Percentiles rank a stretch among this genome's conserved stretches.
phyloP scores from a whole-genome alignment of 108 stramenopile genomes.

The Cyclostephanos invisitatus region DNA sequence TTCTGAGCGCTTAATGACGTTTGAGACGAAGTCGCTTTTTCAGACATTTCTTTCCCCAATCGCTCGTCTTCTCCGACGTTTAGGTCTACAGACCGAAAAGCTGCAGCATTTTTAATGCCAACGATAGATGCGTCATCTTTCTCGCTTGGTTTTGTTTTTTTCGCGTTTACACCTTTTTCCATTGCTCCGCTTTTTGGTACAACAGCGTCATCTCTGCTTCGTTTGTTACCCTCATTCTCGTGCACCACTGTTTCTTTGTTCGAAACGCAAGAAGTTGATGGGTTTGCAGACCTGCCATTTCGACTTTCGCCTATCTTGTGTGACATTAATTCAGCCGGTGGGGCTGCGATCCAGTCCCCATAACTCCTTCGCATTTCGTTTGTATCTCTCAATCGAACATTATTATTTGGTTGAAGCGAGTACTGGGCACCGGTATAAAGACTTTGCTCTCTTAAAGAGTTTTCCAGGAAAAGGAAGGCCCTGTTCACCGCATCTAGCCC shows the following conservation, averaged over 20 bases:
- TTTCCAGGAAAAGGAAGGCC: not conserved
- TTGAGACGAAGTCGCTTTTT: not conserved
- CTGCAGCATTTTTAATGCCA: not conserved
- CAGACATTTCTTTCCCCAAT: not conserved
- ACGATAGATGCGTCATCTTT: not conserved
- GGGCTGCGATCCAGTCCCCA: not conserved
- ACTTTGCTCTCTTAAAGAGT: not conserved
- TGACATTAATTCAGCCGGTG: not conserved
- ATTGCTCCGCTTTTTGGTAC: not conserved
- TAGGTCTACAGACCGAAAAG: not conserved
- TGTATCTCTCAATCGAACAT: not conserved
- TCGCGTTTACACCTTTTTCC: not conserved
- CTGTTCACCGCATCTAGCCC: slow-evolving; percentile 5
- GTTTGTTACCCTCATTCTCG: not conserved
- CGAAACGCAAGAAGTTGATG: not conserved
- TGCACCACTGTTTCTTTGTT: not conserved
- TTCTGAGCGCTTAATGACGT: not conserved
- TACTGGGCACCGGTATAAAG: not conserved
- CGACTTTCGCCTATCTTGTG: not conserved
- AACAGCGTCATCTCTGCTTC: not conserved
- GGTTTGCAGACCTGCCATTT: not conserved
- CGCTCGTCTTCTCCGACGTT: not conserved
- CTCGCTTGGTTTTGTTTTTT: not conserved
- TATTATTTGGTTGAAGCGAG: not conserved
- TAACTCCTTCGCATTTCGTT: not conserved